phyloP scores from a whole-genome alignment of 257 asterid genomes.

The Primulina eburnea region DNA sequence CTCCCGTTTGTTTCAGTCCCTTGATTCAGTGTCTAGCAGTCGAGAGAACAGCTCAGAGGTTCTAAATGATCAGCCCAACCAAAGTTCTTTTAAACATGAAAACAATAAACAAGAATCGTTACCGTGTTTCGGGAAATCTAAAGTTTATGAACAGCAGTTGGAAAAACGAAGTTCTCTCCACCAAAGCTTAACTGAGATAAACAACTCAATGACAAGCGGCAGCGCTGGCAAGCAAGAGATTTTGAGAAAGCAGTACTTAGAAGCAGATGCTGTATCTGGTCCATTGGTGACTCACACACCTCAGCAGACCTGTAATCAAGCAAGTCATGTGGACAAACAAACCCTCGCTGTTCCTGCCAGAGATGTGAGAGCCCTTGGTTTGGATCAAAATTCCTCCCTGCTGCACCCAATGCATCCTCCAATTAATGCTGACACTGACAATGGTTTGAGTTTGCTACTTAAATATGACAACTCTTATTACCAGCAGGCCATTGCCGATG shows the following conservation, averaged over 20 bases:
- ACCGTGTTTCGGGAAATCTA: slow-evolving; percentile 18
- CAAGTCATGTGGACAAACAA: slow-evolving; percentile 28
- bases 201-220: slow-evolving; percentile 22
- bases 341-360: slow-evolving; percentile 20
- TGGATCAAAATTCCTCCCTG: slow-evolving; percentile 34
- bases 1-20: slow-evolving; percentile 30
- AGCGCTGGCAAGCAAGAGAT: slow-evolving; percentile 26
- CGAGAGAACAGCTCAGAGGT: slow-evolving; percentile 25
- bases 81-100: slow-evolving; percentile 25
- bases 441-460: slow-evolving; percentile 26
- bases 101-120: slow-evolving; percentile 24
- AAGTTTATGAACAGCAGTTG: slow-evolving; percentile 15
- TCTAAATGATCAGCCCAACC: slow-evolving; percentile 30
- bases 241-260: slow-evolving; percentile 20
- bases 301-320: slow-evolving; percentile 32
- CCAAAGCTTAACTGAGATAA: slow-evolving; percentile 26
- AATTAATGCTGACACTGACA: slow-evolving; percentile 30
- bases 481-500: slow-evolving; percentile 38
- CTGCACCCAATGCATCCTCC: slow-evolving; percentile 33
- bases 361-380: slow-evolving; percentile 30
- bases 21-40: slow-evolving; percentile 42
- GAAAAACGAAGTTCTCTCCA: slow-evolving; percentile 24
- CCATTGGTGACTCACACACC: slow-evolving; percentile 17
- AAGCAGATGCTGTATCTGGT: slow-evolving; percentile 30
- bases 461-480: slow-evolving; percentile 24